Conservation (phyloP, 768 basidiomycete species). For the Tubosaeta brunneosetosa region DNA sequence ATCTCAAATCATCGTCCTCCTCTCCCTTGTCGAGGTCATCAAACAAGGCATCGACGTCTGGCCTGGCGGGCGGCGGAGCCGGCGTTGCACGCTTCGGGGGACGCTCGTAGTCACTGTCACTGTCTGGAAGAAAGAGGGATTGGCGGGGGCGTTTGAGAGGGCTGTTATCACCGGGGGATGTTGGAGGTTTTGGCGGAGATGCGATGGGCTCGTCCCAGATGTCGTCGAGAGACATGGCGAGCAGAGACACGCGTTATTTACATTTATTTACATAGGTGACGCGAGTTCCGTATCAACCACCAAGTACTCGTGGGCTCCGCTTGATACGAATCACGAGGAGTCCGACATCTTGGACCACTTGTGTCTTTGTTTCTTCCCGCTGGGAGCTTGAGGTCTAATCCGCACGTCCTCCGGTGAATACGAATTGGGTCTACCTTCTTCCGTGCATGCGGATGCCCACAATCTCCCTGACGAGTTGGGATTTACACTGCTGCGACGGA, state of each 20-base stretch:
- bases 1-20: constrained; percentile 39
- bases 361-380: too few species aligned
- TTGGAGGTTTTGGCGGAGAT: constrained; percentile 12
- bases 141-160: constrained; percentile 32
- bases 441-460: too few species aligned
- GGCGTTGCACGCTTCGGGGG: constrained; percentile 24
- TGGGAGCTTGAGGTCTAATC: too few species aligned
- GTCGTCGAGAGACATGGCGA: constrained; percentile 40
- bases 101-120: constrained; percentile 37
- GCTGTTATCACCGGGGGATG: constrained; percentile 15
- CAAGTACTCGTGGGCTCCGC: too few species aligned
- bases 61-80: constrained; percentile 9
- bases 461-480: too few species aligned
- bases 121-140: constrained; percentile 56
- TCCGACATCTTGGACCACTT: too few species aligned
- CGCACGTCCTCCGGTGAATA: too few species aligned
- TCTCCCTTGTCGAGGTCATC: constrained; percentile 47
- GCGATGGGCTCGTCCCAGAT: constrained; percentile 58
- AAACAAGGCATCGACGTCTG: constrained; percentile 41
- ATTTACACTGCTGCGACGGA: too few species aligned
- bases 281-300: too few species aligned
- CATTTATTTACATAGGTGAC: constrained; percentile 12
- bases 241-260: constrained; percentile 25
- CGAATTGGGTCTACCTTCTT: too few species aligned
- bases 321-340: too few species aligned